These are phyloP conservation scores for Hymenoscyphus repandus DNA, from an alignment of 2,329 filamentous ascomycete species.

Conservation along the genomic window DNA sequence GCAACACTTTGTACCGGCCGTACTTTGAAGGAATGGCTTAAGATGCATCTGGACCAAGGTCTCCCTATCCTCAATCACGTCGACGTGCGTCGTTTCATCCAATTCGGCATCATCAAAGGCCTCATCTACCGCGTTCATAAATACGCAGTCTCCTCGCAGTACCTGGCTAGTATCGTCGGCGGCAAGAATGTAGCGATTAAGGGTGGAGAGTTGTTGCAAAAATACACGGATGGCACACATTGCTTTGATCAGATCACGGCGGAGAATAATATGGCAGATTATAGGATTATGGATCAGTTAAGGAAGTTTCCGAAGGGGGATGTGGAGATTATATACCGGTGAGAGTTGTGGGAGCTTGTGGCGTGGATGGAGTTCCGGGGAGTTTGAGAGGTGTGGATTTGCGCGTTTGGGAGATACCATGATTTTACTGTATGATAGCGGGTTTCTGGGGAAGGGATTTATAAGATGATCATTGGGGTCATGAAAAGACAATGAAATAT, in stretches of 20 bases:
- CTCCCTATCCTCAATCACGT: constrained; percentile 67
- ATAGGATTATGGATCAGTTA: constrained; percentile 64
- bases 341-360: too few species aligned
- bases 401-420: too few species aligned
- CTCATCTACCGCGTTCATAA: constrained; percentile 91
- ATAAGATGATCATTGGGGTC: too few species aligned
- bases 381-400: too few species aligned
- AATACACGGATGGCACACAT: constrained; percentile 69
- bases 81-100: constrained; percentile 85
- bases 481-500: too few species aligned
- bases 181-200: constrained; percentile 31
- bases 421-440: too few species aligned
- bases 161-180: constrained; percentile 36
- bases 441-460: too few species aligned
- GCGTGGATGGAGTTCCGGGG: too few species aligned
- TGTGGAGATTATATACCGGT: constrained; percentile 34
- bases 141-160: constrained; percentile 69
- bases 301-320: constrained; percentile 45
- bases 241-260: constrained; percentile 80
- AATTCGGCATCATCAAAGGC: constrained; percentile 94
- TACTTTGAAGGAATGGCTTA: constrained; percentile 82
- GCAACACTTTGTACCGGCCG: constrained; percentile 76
- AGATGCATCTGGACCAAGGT: constrained; percentile 62
- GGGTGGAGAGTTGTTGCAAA: constrained; percentile 46
- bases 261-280: constrained; percentile 65